Percentiles rank a stretch among this genome's conserved stretches.
Evolutionary conservation across 805 yeast species (phyloP).

Genomic region (Zygoascus flipseniorum): DNA sequence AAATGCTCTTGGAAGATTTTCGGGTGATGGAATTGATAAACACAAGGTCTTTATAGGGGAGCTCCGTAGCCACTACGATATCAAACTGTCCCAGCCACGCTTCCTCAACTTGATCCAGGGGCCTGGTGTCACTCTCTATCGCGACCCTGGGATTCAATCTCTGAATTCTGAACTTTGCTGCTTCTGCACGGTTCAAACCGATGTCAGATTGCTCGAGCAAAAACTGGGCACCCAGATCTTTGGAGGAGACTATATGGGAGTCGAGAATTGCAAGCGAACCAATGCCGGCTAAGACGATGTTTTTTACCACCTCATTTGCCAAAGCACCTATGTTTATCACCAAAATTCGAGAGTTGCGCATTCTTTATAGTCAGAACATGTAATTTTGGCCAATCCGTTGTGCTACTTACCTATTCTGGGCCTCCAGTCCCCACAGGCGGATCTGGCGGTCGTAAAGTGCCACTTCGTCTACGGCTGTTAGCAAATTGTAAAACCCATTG

Average conservation of each 20-base stretch:
- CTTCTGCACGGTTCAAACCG: slow-evolving; percentile 48
- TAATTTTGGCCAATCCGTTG: not conserved
- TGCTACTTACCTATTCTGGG: slow-evolving; percentile 45
- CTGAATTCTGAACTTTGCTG: slow-evolving; percentile 47
- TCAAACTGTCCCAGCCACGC: slow-evolving; percentile 49
- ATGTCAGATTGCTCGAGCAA: slow-evolving; percentile 50
- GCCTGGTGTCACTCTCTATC: slow-evolving; percentile 36
- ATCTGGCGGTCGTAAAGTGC: slow-evolving; percentile 93
- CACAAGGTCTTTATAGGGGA: slow-evolving; percentile 24
- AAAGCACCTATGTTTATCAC: slow-evolving; percentile 67
- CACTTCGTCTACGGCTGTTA: slow-evolving; percentile 51
- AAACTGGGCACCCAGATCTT: slow-evolving; percentile 68
- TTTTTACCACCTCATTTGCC: slow-evolving; percentile 77
- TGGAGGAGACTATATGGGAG: slow-evolving; percentile 40
- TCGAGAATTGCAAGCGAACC: slow-evolving; percentile 72
- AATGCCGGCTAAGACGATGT: slow-evolving; percentile 80
- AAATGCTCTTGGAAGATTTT: slow-evolving; percentile 50
- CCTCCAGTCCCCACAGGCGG: slow-evolving; percentile 91
- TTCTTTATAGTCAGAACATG: slow-evolving; percentile 21
- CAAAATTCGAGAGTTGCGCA: slow-evolving; percentile 64
- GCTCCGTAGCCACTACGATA: slow-evolving; percentile 68
- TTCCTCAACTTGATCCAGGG: slow-evolving; percentile 21
- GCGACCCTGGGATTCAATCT: slow-evolving; percentile 77
- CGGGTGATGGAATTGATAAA: slow-evolving; percentile 52
- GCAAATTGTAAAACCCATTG: too few species aligned